A percentile compares a stretch with the other conserved stretches of the same genome.
These are phyloP conservation scores for Ceratobasidium papillatum DNA, from an alignment of 1,284 basidiomycete genomes.

Conservation along the genomic window DNA sequence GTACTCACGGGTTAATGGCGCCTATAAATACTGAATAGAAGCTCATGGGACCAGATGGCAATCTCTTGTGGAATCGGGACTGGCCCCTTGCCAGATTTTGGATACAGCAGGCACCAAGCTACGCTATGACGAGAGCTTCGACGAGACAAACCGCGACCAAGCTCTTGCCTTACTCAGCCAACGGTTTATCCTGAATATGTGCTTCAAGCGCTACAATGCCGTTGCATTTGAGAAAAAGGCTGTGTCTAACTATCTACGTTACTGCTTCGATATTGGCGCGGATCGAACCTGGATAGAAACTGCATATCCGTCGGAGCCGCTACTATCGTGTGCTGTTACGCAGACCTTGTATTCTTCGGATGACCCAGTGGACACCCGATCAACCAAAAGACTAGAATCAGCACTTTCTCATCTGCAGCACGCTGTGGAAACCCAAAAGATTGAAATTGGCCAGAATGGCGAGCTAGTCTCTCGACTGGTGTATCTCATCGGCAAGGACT, in stretches of 20 bases:
- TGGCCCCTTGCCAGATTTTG: not conserved
- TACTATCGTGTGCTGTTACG: constrained; percentile 12
- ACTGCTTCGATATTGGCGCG: not conserved
- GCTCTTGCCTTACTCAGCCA: constrained; percentile 16
- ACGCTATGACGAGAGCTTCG: not conserved
- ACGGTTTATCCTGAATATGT: not conserved
- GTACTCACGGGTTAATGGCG: not conserved
- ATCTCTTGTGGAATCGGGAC: not conserved
- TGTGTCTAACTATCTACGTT: not conserved
- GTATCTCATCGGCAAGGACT: constrained; percentile 7
- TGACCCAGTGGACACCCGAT: not conserved
- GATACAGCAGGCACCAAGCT: not conserved
- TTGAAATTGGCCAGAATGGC: not conserved
- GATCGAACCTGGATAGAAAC: not conserved
- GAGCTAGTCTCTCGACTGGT: constrained; percentile 14
- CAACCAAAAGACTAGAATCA: not conserved
- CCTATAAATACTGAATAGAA: not conserved
- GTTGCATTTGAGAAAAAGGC: not conserved
- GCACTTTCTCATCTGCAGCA: too few species aligned
- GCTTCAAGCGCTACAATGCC: not conserved
- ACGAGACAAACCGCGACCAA: not conserved
- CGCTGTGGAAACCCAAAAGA: not conserved
- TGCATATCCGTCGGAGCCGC: constrained; percentile 1
- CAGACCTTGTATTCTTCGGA: not conserved
- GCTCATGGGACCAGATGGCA: not conserved